Percentiles rank a stretch among this genome's conserved stretches.
phyloP scores from a whole-genome alignment of 1,139 yeast genomes.

The Kodamaea ohmeri region DNA sequence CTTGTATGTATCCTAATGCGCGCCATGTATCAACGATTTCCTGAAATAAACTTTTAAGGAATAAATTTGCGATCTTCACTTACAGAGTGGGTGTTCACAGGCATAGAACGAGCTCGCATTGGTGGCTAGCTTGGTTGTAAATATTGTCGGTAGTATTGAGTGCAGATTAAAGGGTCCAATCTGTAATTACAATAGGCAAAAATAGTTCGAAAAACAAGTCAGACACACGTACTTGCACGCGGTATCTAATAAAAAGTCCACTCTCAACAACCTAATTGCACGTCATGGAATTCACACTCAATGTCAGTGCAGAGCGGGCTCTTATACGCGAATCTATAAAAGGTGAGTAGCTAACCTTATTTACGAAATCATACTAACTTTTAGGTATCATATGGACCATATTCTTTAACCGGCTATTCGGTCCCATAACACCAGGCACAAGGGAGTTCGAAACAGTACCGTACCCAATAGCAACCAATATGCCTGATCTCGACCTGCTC shows the following conservation, averaged over 20 bases:
- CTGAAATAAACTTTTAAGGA: too few relatives aligned
- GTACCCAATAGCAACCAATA: slow-evolving; percentile 43
- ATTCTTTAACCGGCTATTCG: slow-evolving; percentile 69
- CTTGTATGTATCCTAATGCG: too few relatives aligned
- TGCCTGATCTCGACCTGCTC: slow-evolving; percentile 43
- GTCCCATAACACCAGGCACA: slow-evolving; percentile 57
- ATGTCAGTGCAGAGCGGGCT: slow-evolving; percentile 40
- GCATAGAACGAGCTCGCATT: too few relatives aligned
- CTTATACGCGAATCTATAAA: slow-evolving; percentile 44
- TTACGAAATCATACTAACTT: slow-evolving; percentile 16
- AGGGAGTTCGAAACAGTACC: slow-evolving; percentile 43
- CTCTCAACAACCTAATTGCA: not conserved
- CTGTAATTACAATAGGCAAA: slow-evolving; percentile 1
- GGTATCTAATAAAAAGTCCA: not conserved
- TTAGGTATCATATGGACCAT: slow-evolving; percentile 65
- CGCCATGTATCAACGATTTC: too few relatives aligned
- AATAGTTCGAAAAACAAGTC: slow-evolving; percentile 1
- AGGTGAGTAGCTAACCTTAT: slow-evolving; percentile 32
- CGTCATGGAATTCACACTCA: slow-evolving; percentile 39
- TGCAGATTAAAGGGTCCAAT: not conserved
- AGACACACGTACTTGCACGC: not conserved
- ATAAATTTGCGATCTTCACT: too few relatives aligned
- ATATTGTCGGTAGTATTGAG: too few relatives aligned
- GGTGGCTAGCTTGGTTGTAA: too few relatives aligned
- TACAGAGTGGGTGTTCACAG: too few relatives aligned